Base-by-base conservation (phyloP, 345 rosid genomes). In the Geranium rotundifolium region DNA sequence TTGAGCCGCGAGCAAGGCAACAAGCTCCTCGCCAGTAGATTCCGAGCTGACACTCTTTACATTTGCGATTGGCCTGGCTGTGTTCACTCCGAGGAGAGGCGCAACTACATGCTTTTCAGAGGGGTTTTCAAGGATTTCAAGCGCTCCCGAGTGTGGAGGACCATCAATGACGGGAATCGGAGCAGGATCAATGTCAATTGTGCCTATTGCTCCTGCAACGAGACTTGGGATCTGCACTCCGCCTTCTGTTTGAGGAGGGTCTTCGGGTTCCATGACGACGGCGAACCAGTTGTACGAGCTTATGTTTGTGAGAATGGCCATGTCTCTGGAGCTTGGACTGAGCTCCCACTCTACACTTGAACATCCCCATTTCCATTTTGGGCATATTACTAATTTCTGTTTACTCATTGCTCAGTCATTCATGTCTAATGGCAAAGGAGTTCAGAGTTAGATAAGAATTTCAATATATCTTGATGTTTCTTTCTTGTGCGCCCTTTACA, bases 261-360 rank as follows among this genome's bases (percentile, higher is more conserved):
- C 15, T 86, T 74, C 7, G 92, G 91, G 65, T 93, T 69, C 73
- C 99, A 90, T 46, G 97, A 93, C 4, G 97, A 93, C 52, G 97
- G 97, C 0, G 97, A 93, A 64, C 99, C 96, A 0, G 89, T 90
- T 27, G 97, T 90, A 14, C 80, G 99, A 71, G 99, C 99, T 68
- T 93, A 79, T 78, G 96, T 90, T 0, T 93, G 99, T 70, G 96
- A 93, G 75, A 90, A 90, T 74, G 97, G 97, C 3, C 97, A 93
- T 70, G 95, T 90, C 63, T 88, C 95, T 7, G 99, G 99, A 50
- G 96, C 97, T 49, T 90, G 99, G 99, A 93, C 99, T 0, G 73
- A 76, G 63, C 74, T 79, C 62, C 95, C 92, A 10, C 71, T 86
- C 69, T 93, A 86, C 73, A 81, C 82, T 71, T 89, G 75, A 23